These are phyloP conservation scores for Saccharomycopsis fermentans DNA, from an alignment of 805 yeast genomes.

Conservation along the genomic window DNA sequence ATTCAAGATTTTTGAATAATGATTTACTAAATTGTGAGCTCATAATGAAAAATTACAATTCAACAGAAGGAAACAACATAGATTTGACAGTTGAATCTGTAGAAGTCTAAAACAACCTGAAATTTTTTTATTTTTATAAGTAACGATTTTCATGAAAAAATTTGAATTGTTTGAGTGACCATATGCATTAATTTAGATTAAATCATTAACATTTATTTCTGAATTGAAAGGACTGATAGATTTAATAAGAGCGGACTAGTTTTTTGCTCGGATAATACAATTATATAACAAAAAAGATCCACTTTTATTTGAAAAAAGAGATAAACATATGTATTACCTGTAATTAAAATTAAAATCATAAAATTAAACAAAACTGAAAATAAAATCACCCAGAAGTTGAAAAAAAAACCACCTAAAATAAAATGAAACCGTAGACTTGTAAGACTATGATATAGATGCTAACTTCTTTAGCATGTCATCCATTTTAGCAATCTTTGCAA, in stretches of 20 bases:
- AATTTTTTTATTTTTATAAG: neutral
- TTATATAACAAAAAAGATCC: too few relatives aligned
- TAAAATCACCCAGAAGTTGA: neutral
- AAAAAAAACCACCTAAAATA: neutral
- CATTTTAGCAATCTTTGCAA: neutral
- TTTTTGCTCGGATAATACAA: too few relatives aligned
- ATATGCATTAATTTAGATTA: too few relatives aligned
- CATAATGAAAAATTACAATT: neutral
- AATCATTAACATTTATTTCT: too few relatives aligned
- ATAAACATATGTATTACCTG: too few relatives aligned
- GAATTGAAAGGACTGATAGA: too few relatives aligned
- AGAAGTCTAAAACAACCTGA: neutral
- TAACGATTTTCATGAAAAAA: too few relatives aligned
- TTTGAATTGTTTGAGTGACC: too few relatives aligned
- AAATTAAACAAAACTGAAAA: too few relatives aligned
- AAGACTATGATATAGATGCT: neutral
- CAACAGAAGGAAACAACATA: neutral
- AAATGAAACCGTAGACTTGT: neutral
- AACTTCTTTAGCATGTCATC: neutral
- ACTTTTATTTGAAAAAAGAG: too few relatives aligned
- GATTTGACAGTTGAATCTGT: neutral
- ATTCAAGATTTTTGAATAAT: neutral
- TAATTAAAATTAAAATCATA: too few relatives aligned
- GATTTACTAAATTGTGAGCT: neutral
- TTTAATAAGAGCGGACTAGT: too few relatives aligned